Evolutionary conservation across 805 yeast species (phyloP).

Genomic region (Schwanniomyces pseudopolymorphus): DNA sequence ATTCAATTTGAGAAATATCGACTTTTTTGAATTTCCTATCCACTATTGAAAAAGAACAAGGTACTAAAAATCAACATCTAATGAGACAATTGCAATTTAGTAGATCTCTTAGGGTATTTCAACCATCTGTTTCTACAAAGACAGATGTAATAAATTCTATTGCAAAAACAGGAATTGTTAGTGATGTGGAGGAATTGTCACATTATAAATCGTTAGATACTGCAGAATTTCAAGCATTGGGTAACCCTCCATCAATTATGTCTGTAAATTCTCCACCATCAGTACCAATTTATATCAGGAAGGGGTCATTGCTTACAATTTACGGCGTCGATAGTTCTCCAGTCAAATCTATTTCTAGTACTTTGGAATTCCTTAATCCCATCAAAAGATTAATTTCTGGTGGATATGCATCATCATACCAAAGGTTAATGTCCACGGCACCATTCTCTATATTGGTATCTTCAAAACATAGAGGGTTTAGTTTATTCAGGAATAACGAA

Average conservation of each 20-base stretch:
- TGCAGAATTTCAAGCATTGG: constrained; percentile 42
- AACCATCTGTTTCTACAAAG: constrained; percentile 5
- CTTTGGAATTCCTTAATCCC: constrained; percentile 34
- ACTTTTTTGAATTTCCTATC: background rate
- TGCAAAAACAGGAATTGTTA: constrained; percentile 9
- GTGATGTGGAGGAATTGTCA: constrained; percentile 13
- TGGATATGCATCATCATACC: constrained; percentile 44
- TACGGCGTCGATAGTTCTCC: constrained; percentile 28
- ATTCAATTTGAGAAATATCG: background rate
- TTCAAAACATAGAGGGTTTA: constrained; percentile 25
- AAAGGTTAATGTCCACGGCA: constrained; percentile 46
- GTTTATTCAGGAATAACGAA: constrained; percentile 14
- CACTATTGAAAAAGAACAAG: no score
- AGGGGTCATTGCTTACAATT: constrained; percentile 51
- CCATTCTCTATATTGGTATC: constrained; percentile 47
- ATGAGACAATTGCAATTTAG: constrained; percentile 5
- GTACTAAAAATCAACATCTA: background rate
- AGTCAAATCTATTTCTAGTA: constrained; percentile 17
- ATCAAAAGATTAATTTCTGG: constrained; percentile 46
- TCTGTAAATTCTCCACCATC: constrained; percentile 59
- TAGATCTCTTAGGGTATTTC: constrained; percentile 11
- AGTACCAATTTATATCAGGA: constrained; percentile 49
- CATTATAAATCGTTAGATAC: constrained; percentile 18
- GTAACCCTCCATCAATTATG: constrained; percentile 48
- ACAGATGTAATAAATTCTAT: constrained; percentile 5